Evolutionary conservation across 345 rosid genomes (phyloP).

Genomic region (Eucalyptus dawsonii): DNA sequence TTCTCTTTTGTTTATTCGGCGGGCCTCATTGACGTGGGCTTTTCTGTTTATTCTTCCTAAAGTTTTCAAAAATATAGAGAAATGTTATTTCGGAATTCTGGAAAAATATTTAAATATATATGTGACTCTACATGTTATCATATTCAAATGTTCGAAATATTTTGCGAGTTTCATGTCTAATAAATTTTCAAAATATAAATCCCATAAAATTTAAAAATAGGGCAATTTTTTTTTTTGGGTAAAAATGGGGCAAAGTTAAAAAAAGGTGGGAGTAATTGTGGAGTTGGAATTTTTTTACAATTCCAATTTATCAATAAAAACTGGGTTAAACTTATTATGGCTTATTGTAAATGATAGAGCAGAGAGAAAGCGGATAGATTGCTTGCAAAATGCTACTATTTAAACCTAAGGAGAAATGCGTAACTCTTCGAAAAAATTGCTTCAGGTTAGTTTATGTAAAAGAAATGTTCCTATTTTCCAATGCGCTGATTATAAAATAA

Average conservation of each 20-base stretch:
- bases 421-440: background rate
- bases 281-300: background rate
- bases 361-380: rapidly evolving
- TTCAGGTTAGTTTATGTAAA: background rate
- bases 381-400: background rate
- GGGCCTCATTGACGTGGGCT: background rate
- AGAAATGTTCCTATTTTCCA: background rate
- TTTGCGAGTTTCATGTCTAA: no score
- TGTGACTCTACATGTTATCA: background rate
- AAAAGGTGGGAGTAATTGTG: rapidly evolving
- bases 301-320: background rate
- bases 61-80: background rate
- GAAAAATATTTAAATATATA: background rate
- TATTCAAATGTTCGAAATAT: background rate
- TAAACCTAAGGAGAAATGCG: background rate
- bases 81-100: rapidly evolving
- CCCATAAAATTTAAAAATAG: rapidly evolving
- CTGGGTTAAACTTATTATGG: background rate
- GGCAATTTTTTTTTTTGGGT: no score
- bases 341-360: background rate
- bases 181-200: background rate
- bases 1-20: background rate
- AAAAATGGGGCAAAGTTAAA: background rate
- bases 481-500: no score
- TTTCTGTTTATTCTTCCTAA: background rate